Base-by-base conservation (phyloP, 306 rosid species). In the Fragaria vesca region DNA sequence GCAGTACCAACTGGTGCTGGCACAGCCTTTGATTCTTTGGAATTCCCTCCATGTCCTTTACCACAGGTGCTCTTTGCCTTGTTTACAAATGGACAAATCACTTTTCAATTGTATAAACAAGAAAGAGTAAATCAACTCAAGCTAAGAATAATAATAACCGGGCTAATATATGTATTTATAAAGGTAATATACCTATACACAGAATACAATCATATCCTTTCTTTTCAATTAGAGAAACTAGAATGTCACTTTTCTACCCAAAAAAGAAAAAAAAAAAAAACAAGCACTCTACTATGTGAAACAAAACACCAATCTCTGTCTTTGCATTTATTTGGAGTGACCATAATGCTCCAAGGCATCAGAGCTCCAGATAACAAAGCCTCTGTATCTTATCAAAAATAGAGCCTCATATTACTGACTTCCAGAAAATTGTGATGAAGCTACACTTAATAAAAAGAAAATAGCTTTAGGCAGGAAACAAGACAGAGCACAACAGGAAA, bases 1-100 rank as follows among this genome's bases (percentile, higher is more conserved):
- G 86, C 87, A 89, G 87, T 83, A 11, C 85, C 82, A 79, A 82
- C 88, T 68, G 86, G 82, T 58, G 87, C 87, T 58, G 97, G 86
- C 68, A 78, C 82, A 63, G 80, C 92, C 80, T 68, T 86, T 46
- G 89, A 79, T 26, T 80, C 91, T 81, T 66, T 80, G 12, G 79
- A 58, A 71, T 62, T 78, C 79, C 71, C 90, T 71, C 80, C 96
- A 75, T 68, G 82, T 78, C 80, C 90, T 81, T 75, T 81, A 28
- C 58, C 69, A 66, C 61, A 63, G 84, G 43, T 45, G 82, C 83
- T 80, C 72, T 89, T 63, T 58, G 81, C 75, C 95, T 93, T 85
- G 71, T 84, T 81, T 58, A 69, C 30, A 76, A 81, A 77, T 65
- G 73, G 43, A 65, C 68, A 63, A 86, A 67, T 65, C 26, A 72